phyloP scores from a whole-genome alignment of 805 yeast genomes.

The Schizosaccharomyces lindneri region DNA sequence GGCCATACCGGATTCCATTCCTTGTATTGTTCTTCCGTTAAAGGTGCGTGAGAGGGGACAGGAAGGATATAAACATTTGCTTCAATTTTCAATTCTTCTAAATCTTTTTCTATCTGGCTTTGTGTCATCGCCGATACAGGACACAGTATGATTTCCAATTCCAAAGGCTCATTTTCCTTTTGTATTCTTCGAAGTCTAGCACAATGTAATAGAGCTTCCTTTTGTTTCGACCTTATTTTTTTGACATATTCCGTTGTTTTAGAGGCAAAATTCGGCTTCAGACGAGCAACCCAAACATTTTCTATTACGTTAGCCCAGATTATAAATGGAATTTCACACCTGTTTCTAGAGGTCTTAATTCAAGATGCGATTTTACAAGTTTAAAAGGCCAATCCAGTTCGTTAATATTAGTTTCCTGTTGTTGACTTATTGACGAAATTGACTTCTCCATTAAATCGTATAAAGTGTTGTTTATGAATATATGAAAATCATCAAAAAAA shows the following conservation, averaged over 20 bases:
- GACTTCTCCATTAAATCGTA: not conserved
- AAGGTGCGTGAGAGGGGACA: not conserved
- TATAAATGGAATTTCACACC: not conserved
- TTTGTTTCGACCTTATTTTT: not conserved
- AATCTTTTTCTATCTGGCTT: not conserved
- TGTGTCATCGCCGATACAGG: not conserved
- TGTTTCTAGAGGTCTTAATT: not conserved
- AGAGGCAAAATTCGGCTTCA: not conserved
- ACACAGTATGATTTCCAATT: not conserved
- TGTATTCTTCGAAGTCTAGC: not conserved
- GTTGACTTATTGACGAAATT: not conserved
- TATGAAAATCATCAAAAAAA: too few species aligned
- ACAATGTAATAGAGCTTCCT: not conserved
- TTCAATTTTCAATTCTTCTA: not conserved
- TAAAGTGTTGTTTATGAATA: not conserved
- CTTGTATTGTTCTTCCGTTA: not conserved
- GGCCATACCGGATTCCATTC: not conserved
- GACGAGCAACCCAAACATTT: not conserved
- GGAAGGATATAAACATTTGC: not conserved
- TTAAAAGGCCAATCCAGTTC: not conserved
- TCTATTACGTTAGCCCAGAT: not conserved
- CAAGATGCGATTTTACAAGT: not conserved
- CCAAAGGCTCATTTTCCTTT: not conserved
- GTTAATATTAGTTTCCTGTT: not conserved
- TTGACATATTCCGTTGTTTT: not conserved